Evolutionary conservation across 306 rosid genomes (phyloP).

Genomic region (Cucurbita ficifolia): DNA sequence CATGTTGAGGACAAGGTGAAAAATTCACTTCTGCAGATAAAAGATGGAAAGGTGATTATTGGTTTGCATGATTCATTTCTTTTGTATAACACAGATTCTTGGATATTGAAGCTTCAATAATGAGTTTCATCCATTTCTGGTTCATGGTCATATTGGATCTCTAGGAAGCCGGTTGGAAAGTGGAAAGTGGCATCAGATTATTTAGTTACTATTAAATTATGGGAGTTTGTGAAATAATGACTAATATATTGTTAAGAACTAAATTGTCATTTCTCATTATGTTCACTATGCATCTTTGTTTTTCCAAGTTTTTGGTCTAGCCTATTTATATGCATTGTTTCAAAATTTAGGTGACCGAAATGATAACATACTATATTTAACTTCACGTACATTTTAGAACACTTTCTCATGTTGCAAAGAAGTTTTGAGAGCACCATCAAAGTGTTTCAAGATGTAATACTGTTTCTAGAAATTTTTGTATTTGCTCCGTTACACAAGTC

Average conservation of each 20-base stretch:
- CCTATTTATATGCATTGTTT: neutral
- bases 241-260: neutral
- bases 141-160: neutral
- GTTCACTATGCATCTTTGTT: neutral
- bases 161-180: neutral
- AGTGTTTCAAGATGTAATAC: neutral
- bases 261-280: neutral
- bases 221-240: neutral
- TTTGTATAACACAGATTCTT: neutral
- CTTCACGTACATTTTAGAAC: neutral
- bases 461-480: neutral
- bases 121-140: neutral
- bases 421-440: neutral
- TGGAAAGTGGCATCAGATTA: neutral
- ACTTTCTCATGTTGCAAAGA: neutral
- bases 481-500: neutral
- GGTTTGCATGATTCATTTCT: neutral
- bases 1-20: conserved; percentile 60
- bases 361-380: neutral
- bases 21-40: conserved; percentile 43
- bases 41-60: conserved; percentile 49
- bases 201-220: neutral
- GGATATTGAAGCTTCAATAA: neutral
- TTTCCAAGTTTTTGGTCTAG: neutral
- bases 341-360: neutral